Conservation (phyloP, 495 filamentous ascomycete species). For the Monascus purpureus region DNA sequence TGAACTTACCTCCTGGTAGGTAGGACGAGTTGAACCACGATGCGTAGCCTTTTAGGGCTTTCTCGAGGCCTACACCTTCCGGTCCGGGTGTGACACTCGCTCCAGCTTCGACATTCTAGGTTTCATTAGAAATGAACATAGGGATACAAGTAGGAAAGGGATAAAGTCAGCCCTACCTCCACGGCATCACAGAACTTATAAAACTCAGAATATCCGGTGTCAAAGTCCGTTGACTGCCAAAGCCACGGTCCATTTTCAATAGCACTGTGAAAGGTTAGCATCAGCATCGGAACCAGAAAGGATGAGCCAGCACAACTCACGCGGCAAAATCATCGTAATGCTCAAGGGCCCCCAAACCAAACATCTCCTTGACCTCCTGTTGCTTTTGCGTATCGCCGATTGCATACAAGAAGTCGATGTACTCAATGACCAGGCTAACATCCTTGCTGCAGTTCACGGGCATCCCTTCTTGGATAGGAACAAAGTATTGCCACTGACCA, state of each 20-base stretch:
- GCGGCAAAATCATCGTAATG: conserved; percentile 47
- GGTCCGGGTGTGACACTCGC: conserved; percentile 18
- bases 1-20: conserved; percentile 34
- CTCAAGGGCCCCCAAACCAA: conserved; percentile 37
- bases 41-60: conserved; percentile 39
- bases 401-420: conserved; percentile 37
- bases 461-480: conserved; percentile 46
- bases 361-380: conserved; percentile 40
- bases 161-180: conserved; percentile 16
- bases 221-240: conserved; percentile 42
- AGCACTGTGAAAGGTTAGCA: conserved; percentile 17
- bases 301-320: conserved; percentile 9
- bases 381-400: conserved; percentile 30
- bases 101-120: conserved; percentile 17
- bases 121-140: conserved; percentile 2
- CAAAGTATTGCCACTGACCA: conserved; percentile 46
- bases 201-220: conserved; percentile 34
- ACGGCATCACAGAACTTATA: conserved; percentile 41
- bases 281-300: not conserved
- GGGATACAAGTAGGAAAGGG: conserved; percentile 1
- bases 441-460: conserved; percentile 51
- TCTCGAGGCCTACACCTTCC: conserved; percentile 39
- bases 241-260: conserved; percentile 42
- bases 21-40: conserved; percentile 33
- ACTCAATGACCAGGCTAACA: conserved; percentile 37